phyloP scores from a whole-genome alignment of 805 yeast genomes.

The Metschnikowia noctiluminum region DNA sequence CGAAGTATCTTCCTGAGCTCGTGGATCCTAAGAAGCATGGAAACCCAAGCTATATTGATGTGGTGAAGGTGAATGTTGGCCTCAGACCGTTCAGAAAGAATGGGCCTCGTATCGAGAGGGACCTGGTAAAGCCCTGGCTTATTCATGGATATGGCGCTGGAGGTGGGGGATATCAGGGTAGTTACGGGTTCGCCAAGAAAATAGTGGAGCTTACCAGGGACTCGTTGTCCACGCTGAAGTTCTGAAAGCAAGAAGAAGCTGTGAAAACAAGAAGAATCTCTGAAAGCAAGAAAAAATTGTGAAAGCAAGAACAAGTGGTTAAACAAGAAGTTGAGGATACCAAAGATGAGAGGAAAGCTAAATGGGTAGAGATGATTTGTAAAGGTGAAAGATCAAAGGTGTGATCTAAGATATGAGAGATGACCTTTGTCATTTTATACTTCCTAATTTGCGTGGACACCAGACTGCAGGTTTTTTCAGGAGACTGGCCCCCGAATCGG shows the following conservation, averaged over 20 bases:
- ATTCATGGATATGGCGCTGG: conserved; percentile 66
- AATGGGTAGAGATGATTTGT: no score
- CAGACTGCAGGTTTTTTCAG: no score
- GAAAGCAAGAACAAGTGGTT: no score
- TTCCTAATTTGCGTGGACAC: no score
- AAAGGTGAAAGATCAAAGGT: no score
- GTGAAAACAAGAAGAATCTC: not conserved
- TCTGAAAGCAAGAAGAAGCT: not conserved
- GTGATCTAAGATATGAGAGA: no score
- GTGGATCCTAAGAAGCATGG: conserved; percentile 23
- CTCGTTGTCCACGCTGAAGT: not conserved
- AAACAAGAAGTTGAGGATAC: no score
- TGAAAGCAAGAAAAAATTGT: no score
- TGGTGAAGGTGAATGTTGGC: conserved; percentile 34
- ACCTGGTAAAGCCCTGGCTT: conserved; percentile 31
- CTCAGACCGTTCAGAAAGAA: conserved; percentile 37
- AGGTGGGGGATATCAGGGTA: conserved; percentile 47
- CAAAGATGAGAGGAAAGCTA: no score
- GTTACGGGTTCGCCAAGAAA: conserved; percentile 57
- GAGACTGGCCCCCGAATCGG: no score
- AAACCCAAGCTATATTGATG: conserved; percentile 29
- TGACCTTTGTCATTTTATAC: no score
- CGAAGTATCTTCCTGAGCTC: conserved; percentile 37
- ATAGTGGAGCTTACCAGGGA: conserved; percentile 3
- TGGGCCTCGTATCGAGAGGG: conserved; percentile 34